Conservation (phyloP, 179 eudicot genomes). For the Amaranthus tricolor region DNA sequence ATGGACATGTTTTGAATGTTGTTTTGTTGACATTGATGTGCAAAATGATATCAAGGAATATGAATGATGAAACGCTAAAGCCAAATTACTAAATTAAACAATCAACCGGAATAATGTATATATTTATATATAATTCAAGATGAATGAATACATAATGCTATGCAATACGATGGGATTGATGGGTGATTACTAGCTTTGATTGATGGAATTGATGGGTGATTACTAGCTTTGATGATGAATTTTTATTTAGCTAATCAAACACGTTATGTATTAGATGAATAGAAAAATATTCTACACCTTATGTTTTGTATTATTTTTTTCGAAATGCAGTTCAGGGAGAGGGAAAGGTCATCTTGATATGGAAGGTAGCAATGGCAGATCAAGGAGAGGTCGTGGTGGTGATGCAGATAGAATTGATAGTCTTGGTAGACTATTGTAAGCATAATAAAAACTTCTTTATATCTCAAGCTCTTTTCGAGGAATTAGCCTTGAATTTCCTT, state of each 20-base stretch:
- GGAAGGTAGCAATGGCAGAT: slow-evolving; percentile 39
- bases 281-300: neutral
- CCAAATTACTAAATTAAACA: neutral
- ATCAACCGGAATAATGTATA: neutral
- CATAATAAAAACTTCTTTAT: neutral
- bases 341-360: slow-evolving; percentile 42
- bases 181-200: neutral
- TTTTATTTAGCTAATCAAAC: neutral
- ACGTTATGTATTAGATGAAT: neutral
- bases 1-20: no score
- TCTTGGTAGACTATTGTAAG: slow-evolving; percentile 82
- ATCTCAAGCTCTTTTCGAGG: no score
- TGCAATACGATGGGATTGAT: neutral
- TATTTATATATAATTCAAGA: neutral
- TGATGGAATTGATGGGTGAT: neutral
- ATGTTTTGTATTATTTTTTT: neutral
- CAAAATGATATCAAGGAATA: no score
- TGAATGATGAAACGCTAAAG: no score
- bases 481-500: neutral
- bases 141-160: neutral
- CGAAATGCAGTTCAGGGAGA: slow-evolving; percentile 35
- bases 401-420: slow-evolving; percentile 62
- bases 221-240: neutral
- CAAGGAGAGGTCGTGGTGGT: slow-evolving; percentile 48
- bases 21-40: no score